Evolutionary conservation across 2,329 filamentous ascomycete species (phyloP), one percentile per base, ranked within the genome.

Genomic region (Botrytis tulipae): DNA sequence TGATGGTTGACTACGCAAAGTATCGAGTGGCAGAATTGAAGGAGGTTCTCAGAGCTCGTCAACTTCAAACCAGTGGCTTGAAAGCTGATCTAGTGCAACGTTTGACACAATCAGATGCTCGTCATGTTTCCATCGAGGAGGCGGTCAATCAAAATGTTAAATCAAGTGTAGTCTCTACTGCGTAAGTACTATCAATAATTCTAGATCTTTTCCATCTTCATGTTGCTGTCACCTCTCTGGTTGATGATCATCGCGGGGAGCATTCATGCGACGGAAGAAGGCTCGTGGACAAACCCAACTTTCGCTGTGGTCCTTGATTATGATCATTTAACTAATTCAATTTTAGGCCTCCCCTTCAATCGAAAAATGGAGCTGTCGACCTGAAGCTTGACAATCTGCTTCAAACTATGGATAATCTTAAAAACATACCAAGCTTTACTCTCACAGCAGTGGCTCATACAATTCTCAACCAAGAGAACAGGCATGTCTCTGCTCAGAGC

Each of bases 1-100:
- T 60, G 67, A 70, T 70, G 54, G 29, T 61, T 18, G 67, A 70
- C 12, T 70, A 61, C 67, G 22, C 67, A 46, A 61, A 70, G 35
- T 35, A 35, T 46, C 67, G 67, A 42, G 54, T 70, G 37, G 7
- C 3, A n/a, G 40, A 70, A n/a, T 61, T 61, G 54, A 70, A 46
- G 40, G 54, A 70, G 10, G n/a, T 70, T 46, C 29, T 70, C 4
- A 44, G 44, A 32, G 35, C 54, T 35, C 67, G 67, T 42, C 51
- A 70, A 44, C 51, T 70, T 70, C 37, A 20, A 10, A 32, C 29
- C 20, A 1, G 35, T 35, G 67, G 67, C 37, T 44, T 44, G 22
- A 60, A 70, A 60, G 51, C 51, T 42, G 18, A 6, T 25, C 12
- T 70, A 7, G 57, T 46, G 14, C 14, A 35, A 44, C 68, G 54